Conservation (phyloP, 208 protist genomes). For the Endotrypanum monterogeii region DNA sequence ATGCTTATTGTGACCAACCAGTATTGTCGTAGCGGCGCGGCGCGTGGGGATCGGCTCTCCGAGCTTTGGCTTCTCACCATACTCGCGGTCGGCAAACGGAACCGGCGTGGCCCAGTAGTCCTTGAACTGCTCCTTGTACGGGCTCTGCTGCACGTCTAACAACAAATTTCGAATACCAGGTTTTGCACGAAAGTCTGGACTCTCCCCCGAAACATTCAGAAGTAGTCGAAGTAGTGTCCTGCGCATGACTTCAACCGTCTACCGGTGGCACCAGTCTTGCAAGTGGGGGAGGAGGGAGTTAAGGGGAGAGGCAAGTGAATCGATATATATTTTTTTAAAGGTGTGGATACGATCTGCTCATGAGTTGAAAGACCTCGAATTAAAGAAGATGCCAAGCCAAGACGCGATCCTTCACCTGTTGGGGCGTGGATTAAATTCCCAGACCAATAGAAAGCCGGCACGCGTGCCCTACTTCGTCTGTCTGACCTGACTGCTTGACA, state of each 20-base stretch:
- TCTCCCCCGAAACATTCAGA: slow-evolving; percentile 81
- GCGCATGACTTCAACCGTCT: slow-evolving; percentile 33
- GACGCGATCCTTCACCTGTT: too few species aligned
- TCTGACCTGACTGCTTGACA: too few species aligned
- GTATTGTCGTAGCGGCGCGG: slow-evolving; percentile 70
- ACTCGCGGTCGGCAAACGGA: slow-evolving; percentile 83
- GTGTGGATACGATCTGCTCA: too few species aligned
- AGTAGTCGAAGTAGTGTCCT: slow-evolving; percentile 38
- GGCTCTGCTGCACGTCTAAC: slow-evolving; percentile 78
- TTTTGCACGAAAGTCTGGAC: slow-evolving; percentile 79
- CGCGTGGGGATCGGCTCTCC: slow-evolving; percentile 80
- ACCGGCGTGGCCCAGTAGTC: slow-evolving; percentile 88
- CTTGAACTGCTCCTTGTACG: slow-evolving; percentile 93
- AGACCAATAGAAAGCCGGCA: too few species aligned
- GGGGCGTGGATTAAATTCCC: too few species aligned
- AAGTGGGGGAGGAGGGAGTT: background rate
- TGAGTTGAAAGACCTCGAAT: too few species aligned
- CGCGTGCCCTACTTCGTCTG: too few species aligned
- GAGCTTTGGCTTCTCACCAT: slow-evolving; percentile 81
- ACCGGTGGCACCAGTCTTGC: background rate
- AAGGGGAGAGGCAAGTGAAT: background rate
- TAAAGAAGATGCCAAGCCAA: too few species aligned
- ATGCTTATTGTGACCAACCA: slow-evolving; percentile 75
- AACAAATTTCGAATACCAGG: slow-evolving; percentile 74
- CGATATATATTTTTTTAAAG: too few species aligned